Evolutionary conservation across 805 yeast genomes (phyloP), one percentile per base, ranked within the genome.

Genomic region (Suhomyces pyralidae): DNA sequence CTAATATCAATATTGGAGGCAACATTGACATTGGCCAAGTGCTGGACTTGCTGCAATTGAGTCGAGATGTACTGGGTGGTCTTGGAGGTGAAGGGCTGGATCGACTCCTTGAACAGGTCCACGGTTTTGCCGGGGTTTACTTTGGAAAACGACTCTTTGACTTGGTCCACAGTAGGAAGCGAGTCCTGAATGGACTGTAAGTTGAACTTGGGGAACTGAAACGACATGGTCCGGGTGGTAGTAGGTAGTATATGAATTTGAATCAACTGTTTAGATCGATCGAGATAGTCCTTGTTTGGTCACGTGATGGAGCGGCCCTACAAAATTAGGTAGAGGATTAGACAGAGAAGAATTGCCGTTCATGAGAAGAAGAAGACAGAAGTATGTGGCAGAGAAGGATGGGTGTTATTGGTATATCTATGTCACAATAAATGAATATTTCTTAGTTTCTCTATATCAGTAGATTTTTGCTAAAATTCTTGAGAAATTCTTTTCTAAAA

Each of bases 11-110:
- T 78, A 36, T 82, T 76, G 34, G 67, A 55, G 28, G 64, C 56
- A n/a, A 46, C 57, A 51, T 61, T 61, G 46, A 52, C 25, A 45
- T 66, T 58, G 45, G 67, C 60, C 53, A 74, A 66, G 42, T 70
- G 76, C 52, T 74, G 78, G 19, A 74, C 74, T 58, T 74, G 79
- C 45, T 88, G 86, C 55, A 86, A 77, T 60, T 79, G 85, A 61
- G 83, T 83, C 59, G 85, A 83, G 20, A 86, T 72, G 48, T 82
- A 76, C 61, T 83, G 76, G 12, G 80, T 76, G 8, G 88, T 84
- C 64, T 86, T 77, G 62, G 81, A 74, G 40, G 87, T 75, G 55
- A 82, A 76, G 46, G 88, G 86, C 53, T 79, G 76, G 52, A 75
- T 61, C 8, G 76, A 65, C 53, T 71, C 72, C 53, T 67, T 73